phyloP scores from a whole-genome alignment of 73 alveolate species.

The Tetrahymena borealis region DNA sequence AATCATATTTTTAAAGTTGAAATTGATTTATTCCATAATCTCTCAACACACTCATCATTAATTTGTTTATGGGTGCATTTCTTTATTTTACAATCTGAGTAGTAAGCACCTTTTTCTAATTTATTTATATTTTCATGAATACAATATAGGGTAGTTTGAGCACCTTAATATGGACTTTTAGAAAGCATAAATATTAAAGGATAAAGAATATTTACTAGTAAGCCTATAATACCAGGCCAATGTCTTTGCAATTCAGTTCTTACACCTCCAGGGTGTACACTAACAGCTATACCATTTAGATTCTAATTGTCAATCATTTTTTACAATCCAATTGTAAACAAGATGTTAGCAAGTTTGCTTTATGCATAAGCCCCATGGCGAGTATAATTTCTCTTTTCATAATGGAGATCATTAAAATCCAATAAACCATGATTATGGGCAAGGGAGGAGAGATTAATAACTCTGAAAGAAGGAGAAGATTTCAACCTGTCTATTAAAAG shows the following conservation, averaged over 20 bases:
- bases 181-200: not conserved
- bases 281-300: constrained; percentile 2
- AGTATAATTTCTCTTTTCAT: not conserved
- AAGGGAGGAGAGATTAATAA: constrained; percentile 25
- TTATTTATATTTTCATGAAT: not conserved
- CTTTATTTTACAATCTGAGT: not conserved
- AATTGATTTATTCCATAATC: not conserved
- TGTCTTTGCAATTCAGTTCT: constrained; percentile 5
- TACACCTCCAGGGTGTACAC: constrained; percentile 37
- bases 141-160: not conserved
- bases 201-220: not conserved
- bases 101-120: not conserved
- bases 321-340: constrained; percentile 10
- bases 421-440: constrained; percentile 1
- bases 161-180: not conserved
- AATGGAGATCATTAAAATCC: constrained; percentile 6
- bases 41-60: not conserved
- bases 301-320: constrained; percentile 11
- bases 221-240: not conserved
- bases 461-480: constrained; percentile 11
- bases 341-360: constrained; percentile 4
- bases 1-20: not conserved
- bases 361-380: constrained; percentile 6
- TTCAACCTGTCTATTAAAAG: not conserved
- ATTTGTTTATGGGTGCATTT: not conserved